phyloP scores from a whole-genome alignment of 2,329 filamentous ascomycete species.

The Leptographium procerum region DNA sequence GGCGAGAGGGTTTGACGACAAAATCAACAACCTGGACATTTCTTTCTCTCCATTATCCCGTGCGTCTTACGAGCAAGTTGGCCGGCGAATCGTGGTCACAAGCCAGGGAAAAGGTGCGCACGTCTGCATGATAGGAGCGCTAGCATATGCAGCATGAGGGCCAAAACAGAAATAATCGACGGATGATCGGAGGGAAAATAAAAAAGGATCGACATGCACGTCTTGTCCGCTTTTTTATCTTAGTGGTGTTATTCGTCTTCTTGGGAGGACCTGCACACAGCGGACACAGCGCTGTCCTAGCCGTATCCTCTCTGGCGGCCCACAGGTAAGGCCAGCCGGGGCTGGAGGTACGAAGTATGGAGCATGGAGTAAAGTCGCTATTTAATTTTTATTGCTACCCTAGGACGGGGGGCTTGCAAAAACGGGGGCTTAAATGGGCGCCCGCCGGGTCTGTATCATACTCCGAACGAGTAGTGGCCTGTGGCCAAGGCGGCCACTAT shows the following conservation, averaged over 20 bases:
- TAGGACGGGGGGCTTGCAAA: neutral
- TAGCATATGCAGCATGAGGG: neutral
- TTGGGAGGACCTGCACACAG: neutral
- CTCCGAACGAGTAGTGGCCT: neutral
- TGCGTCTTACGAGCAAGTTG: too few relatives aligned
- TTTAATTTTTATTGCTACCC: neutral
- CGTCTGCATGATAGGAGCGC: neutral
- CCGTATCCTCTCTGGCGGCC: neutral
- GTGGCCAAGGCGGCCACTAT: neutral
- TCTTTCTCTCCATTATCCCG: too few relatives aligned
- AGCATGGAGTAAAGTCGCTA: too few relatives aligned
- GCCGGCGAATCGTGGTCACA: neutral
- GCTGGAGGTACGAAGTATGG: neutral
- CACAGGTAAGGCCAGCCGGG: neutral
- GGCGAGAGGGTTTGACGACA: neutral
- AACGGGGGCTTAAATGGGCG: neutral
- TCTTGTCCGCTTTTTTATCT: neutral
- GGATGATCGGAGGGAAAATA: neutral
- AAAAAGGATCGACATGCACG: neutral
- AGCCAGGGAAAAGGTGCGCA: neutral
- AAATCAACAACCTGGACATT: neutral
- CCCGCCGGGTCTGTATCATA: too few relatives aligned
- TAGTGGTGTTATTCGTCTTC: neutral
- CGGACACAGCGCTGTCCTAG: neutral
- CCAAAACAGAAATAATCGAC: neutral